phyloP scores from a whole-genome alignment of 306 rosid species.

The Citrullus amarus region DNA sequence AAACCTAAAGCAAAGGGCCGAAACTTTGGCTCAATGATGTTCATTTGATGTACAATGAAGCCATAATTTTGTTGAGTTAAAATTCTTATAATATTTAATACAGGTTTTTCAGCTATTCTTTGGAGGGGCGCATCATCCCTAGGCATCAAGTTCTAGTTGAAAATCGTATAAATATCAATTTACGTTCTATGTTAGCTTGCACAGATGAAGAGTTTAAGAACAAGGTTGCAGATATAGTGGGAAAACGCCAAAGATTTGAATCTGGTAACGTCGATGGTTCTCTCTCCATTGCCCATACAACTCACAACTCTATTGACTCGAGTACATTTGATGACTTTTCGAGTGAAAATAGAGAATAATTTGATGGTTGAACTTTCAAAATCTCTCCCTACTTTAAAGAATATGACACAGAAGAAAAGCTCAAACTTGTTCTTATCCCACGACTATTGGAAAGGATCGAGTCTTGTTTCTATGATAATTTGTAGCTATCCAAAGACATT shows the following conservation, averaged over 20 bases:
- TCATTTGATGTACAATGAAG: not conserved
- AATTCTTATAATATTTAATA: not conserved
- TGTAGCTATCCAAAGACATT: not conserved
- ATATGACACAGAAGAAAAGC: not conserved
- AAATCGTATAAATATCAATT: slow-evolving; percentile 52
- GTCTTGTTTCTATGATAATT: not conserved
- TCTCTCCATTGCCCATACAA: slow-evolving; percentile 5
- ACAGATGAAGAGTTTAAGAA: slow-evolving; percentile 64
- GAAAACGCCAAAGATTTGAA: slow-evolving; percentile 43
- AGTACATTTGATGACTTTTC: slow-evolving; percentile 1
- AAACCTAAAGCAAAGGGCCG: not conserved
- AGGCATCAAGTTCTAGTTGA: slow-evolving; percentile 81
- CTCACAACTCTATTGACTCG: slow-evolving; percentile 3
- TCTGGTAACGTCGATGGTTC: slow-evolving; percentile 23
- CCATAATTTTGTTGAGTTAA: not conserved
- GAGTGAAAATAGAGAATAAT: slow-evolving; percentile 1
- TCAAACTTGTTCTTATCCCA: not conserved
- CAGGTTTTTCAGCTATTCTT: slow-evolving; percentile 93
- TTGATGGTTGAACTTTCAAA: not conserved
- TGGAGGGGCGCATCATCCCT: slow-evolving; percentile 71
- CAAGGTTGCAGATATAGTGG: slow-evolving; percentile 36
- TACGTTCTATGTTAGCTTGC: slow-evolving; percentile 71
- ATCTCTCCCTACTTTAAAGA: not conserved
- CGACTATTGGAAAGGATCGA: not conserved
- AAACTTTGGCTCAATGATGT: not conserved